Base-by-base conservation (phyloP, 768 basidiomycete genomes). In the Fomitopsis pulvina region DNA sequence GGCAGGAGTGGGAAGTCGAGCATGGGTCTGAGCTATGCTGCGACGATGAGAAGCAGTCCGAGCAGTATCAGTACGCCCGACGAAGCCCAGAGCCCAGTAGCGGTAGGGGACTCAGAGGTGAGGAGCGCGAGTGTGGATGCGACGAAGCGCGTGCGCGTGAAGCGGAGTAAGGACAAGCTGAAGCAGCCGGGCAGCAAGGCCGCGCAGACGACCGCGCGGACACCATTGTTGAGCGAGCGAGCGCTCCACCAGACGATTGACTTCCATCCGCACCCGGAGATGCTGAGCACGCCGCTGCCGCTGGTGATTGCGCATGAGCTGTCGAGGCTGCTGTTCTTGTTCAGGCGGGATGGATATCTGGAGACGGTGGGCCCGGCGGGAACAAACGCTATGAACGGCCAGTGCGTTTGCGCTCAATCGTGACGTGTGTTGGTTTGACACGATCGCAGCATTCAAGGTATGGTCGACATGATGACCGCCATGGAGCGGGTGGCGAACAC, bases 401-500 rank as follows among this genome's bases (percentile, higher is more conserved):
- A 91, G 85, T 81, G 61, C 60, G 74, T 16, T 12, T 43, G 37
- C 12, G 26, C 27, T 51, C n/a, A 41, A 22, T 48, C 8, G 16
- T 21, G 27, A 4, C 14, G n/a, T 20, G 29, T 41, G 29, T 32
- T 50, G 32, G 18, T 37, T 29, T 50, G 22, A 39, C 29, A 3
- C 26, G 2, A 10, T 25, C 3, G 22, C 55, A 90, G 88, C 43
- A 70, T 92, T 41, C 85, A 87, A 53, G 74, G 77, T 30, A 85
- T 95, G 81, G 83, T 89, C 1, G 90, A 93, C 58, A 85, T 91
- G 63, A 74, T 97, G 58, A 80, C 83, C 14, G 74, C 75, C 4
- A 90, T 96, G 83, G 93, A 97, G 68, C 79, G 94, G n/a, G 77
- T 93, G 29, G 87, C 90, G 14, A 92, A 88, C 64, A 90, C 90